These are phyloP conservation scores for Aspergillus aculeatinus DNA, from an alignment of 2,329 filamentous ascomycete species.

Conservation along the genomic window DNA sequence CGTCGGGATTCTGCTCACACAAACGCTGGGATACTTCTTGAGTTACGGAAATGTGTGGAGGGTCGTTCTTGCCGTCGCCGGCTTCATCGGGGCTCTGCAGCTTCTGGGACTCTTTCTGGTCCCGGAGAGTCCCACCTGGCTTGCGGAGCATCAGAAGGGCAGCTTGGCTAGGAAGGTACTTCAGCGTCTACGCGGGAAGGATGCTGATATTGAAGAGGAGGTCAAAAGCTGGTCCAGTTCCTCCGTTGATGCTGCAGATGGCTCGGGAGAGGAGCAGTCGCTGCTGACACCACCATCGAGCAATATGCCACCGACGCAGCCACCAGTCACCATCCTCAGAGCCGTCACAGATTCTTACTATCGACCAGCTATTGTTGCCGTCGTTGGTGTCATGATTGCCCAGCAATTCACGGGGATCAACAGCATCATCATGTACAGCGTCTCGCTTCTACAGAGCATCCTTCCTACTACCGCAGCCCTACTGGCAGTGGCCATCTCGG, in stretches of 20 bases:
- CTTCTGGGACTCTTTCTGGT: constrained; percentile 70
- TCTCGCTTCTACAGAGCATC: constrained; percentile 78
- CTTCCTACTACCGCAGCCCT: constrained; percentile 78
- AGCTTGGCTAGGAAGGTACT: constrained; percentile 65
- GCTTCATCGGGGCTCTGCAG: constrained; percentile 66
- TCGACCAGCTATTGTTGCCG: constrained; percentile 73
- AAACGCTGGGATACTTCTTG: constrained; percentile 82
- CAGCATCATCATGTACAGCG: constrained; percentile 97
- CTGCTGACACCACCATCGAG: constrained; percentile 60
- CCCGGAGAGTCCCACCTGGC: constrained; percentile 85
- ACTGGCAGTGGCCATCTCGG: constrained; percentile 82
- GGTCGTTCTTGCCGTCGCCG: constrained; percentile 73
- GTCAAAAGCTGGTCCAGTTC: constrained; percentile 57
- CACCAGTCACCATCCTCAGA: constrained; percentile 63
- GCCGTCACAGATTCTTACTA: constrained; percentile 68
- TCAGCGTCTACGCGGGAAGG: constrained; percentile 70
- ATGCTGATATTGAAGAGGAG: constrained; percentile 71
- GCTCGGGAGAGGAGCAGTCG: constrained; percentile 65
- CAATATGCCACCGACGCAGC: constrained; percentile 64
- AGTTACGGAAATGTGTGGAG: constrained; percentile 80
- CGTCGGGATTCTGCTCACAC: constrained; percentile 79
- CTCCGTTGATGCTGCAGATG: constrained; percentile 26
- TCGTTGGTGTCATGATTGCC: constrained; percentile 85
- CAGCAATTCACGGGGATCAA: constrained; percentile 96
- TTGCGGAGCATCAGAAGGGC: constrained; percentile 65